Conservation (phyloP, 108 stramenopile genomes). For the Stephanodiscus minutulus region DNA sequence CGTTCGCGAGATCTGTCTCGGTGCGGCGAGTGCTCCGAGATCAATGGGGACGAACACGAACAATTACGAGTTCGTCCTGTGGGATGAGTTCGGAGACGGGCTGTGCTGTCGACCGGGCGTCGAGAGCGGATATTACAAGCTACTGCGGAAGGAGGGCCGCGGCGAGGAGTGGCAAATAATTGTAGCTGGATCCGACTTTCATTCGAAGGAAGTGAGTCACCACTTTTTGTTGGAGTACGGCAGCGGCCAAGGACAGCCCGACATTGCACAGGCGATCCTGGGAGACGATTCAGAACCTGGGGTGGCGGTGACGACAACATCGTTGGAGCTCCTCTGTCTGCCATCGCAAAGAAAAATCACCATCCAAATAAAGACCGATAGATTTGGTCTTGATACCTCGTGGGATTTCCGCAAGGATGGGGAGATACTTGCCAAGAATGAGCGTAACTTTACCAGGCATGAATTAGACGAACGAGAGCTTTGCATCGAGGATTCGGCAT, state of each 20-base stretch:
- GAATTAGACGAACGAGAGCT: constrained; percentile 22
- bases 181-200: constrained; percentile 26
- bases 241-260: background rate
- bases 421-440: constrained; percentile 22
- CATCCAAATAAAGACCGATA: constrained; percentile 32
- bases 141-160: constrained; percentile 12
- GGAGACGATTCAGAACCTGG: background rate
- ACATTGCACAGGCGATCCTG: background rate
- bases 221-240: constrained; percentile 10
- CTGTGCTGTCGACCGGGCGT: constrained; percentile 30
- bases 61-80: constrained; percentile 24
- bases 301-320: background rate
- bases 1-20: constrained; percentile 26
- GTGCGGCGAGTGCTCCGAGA: background rate
- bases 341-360: constrained; percentile 28
- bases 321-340: constrained; percentile 19
- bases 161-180: constrained; percentile 17
- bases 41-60: background rate
- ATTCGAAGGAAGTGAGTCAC: constrained; percentile 19
- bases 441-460: constrained; percentile 5
- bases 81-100: constrained; percentile 27
- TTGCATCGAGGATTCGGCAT: constrained; percentile 24
- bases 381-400: constrained; percentile 33
- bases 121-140: constrained; percentile 34
- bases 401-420: constrained; percentile 32